Base-by-base conservation (phyloP, 129 eudicot species). In the Chrysanthemum makinoi region DNA sequence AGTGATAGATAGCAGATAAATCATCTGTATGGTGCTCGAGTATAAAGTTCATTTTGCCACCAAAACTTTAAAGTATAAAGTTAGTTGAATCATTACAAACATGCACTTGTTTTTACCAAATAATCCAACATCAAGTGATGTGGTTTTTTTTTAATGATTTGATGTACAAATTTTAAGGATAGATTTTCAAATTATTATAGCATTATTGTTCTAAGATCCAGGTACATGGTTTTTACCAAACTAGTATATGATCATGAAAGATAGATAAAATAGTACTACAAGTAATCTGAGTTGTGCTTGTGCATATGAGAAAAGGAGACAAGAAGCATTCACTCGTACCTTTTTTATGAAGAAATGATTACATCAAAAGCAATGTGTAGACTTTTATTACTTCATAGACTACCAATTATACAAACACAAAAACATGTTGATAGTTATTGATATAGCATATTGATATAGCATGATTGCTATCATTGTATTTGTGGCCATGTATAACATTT, bases 1-100 rank as follows among this genome's bases (percentile, higher is more conserved):
- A 26, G 18, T 14, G 62, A 13, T 24, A 7, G 18, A 4, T 61
- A 61, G 44, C 44, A 6, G 65, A 61, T 61, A 14, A 24, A 26
- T 10, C 65, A 61, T 28, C 65, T n/a, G 26, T 61, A 61, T 13
- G 17, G 33, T 61, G 47, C 66, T 61, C 10, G 20, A 2, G 24
- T 17, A 57, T 18, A 57, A 18, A 18, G 62, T 61, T 61, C 18
- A 26, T 61, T 10, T 54, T 44, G 58, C 48, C 44, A 71, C 43
- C 66, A 44, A 58, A 20, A 17, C 26, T 22, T 20, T 59, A 46
- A 20, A 59, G 46, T 8, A 4, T 58, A 59, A 49, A 24, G 58
- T 50, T 72, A 57, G 67, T 72, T 72, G 67, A 44, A 58, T 58
- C 75, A 72, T 72, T 13, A 19, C 20, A 35, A 54, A 65, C 16